These are phyloP conservation scores for Fusarium tanahbumbuense DNA, from an alignment of 2,329 filamentous ascomycete genomes.

Conservation along the genomic window DNA sequence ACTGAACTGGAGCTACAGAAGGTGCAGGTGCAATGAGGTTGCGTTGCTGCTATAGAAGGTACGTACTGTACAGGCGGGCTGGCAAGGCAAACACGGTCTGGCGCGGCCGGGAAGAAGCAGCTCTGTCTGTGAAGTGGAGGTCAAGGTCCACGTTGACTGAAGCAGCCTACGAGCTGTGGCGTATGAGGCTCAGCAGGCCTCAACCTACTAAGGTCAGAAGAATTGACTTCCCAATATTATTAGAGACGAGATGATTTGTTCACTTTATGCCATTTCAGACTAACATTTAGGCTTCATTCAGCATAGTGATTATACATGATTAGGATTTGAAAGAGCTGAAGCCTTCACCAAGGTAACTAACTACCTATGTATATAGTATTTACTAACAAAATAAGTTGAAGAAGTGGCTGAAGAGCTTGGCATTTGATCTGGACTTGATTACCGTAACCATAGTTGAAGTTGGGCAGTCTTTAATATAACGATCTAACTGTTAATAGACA, in stretches of 20 bases:
- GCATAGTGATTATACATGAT: background rate
- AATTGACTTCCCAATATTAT: no score
- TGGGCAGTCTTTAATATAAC: background rate
- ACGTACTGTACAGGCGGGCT: slow-evolving; percentile 36
- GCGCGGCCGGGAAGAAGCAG: slow-evolving; percentile 49
- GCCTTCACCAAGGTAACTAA: background rate
- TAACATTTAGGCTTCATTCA: background rate
- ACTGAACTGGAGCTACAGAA: slow-evolving; percentile 36
- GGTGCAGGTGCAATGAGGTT: slow-evolving; percentile 36
- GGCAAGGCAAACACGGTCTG: slow-evolving; percentile 59
- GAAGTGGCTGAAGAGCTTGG: background rate
- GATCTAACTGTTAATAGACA: background rate
- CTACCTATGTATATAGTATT: background rate
- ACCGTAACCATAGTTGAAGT: background rate
- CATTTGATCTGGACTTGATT: background rate
- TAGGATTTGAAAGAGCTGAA: background rate
- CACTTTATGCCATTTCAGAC: no score
- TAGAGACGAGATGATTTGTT: no score
- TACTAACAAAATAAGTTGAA: background rate
- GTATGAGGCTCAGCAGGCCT: slow-evolving; percentile 19
- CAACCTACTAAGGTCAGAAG: no score
- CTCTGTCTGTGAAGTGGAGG: background rate
- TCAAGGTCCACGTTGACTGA: slow-evolving; percentile 36
- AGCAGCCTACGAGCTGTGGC: slow-evolving; percentile 35
- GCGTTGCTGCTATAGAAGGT: slow-evolving; percentile 24